These are phyloP conservation scores for Symbiodinium natans DNA, from an alignment of 73 alveolate species.

Conservation along the genomic window DNA sequence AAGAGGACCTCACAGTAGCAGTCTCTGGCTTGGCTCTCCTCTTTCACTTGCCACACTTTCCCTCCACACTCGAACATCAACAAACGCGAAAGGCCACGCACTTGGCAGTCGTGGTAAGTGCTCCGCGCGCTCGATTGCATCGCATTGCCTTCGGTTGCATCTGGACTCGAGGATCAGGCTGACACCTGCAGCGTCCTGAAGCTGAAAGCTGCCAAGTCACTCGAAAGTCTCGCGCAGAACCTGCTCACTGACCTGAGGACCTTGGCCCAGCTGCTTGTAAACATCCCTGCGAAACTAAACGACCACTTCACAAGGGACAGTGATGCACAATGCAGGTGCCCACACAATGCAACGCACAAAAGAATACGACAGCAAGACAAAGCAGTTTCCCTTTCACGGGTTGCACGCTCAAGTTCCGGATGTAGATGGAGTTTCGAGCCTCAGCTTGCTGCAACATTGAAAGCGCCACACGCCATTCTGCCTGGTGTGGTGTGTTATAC, in stretches of 20 bases:
- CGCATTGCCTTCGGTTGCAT: conserved; percentile 40
- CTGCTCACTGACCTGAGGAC: conserved; percentile 73
- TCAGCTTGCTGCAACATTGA: conserved; percentile 9
- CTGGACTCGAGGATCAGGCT: background rate
- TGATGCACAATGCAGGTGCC: too few relatives aligned
- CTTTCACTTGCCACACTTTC: too few relatives aligned
- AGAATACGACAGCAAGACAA: too few relatives aligned
- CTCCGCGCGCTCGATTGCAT: conserved; percentile 62
- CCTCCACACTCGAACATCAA: background rate
- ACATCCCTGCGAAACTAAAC: too few relatives aligned
- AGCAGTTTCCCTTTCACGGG: background rate
- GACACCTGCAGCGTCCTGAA: background rate
- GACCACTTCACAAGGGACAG: too few relatives aligned
- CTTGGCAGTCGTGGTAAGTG: background rate
- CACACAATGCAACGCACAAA: background rate
- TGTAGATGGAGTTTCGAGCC: conserved; percentile 71
- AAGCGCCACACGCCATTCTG: background rate
- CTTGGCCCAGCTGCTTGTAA: background rate
- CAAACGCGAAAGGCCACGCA: background rate
- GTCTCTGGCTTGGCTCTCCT: too few relatives aligned
- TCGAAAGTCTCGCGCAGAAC: conserved; percentile 60
- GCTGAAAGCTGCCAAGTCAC: background rate
- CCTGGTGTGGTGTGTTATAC: too few relatives aligned
- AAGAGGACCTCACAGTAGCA: conserved; percentile 50
- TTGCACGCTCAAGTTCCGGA: conserved; percentile 45